Conservation (phyloP, 441 rosid genomes). For the Biscutella auriculata region DNA sequence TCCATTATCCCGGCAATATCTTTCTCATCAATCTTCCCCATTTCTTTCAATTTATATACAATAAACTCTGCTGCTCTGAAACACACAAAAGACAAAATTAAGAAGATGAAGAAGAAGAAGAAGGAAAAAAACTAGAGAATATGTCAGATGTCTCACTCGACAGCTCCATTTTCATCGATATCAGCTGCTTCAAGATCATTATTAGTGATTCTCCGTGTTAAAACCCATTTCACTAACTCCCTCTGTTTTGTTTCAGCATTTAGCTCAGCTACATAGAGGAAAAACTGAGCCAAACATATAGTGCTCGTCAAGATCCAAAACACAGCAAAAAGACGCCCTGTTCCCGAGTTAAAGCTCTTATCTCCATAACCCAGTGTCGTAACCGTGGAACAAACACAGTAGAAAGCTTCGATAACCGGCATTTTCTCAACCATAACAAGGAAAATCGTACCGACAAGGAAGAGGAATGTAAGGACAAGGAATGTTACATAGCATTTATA, state of each 20-base stretch:
- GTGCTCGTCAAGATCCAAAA: slow-evolving; percentile 56
- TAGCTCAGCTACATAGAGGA: slow-evolving; percentile 43
- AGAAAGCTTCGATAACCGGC: slow-evolving; percentile 38
- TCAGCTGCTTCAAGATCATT: slow-evolving; percentile 72
- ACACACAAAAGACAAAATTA: slow-evolving; percentile 2
- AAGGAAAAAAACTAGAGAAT: neutral
- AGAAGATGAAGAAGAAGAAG: neutral
- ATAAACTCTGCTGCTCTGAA: slow-evolving; percentile 45
- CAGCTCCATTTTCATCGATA: slow-evolving; percentile 49
- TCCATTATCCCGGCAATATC: slow-evolving; percentile 42
- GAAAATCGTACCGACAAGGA: slow-evolving; percentile 35
- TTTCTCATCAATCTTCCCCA: slow-evolving; percentile 53
- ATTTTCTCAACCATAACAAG: slow-evolving; percentile 32
- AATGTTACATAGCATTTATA: slow-evolving; percentile 39
- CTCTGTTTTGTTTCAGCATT: slow-evolving; percentile 45
- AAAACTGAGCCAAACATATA: slow-evolving; percentile 45
- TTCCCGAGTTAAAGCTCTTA: slow-evolving; percentile 38
- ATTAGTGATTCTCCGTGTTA: slow-evolving; percentile 36
- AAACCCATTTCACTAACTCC: slow-evolving; percentile 54
- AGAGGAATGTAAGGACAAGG: slow-evolving; percentile 28
- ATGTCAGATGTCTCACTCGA: slow-evolving; percentile 33
- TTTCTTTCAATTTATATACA: slow-evolving; percentile 39
- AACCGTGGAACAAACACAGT: slow-evolving; percentile 62
- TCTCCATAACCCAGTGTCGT: slow-evolving; percentile 81
- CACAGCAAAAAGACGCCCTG: slow-evolving; percentile 51